Evolutionary conservation across 164 flowering plant species (phyloP).

Genomic region (Magnolia officinalis): DNA sequence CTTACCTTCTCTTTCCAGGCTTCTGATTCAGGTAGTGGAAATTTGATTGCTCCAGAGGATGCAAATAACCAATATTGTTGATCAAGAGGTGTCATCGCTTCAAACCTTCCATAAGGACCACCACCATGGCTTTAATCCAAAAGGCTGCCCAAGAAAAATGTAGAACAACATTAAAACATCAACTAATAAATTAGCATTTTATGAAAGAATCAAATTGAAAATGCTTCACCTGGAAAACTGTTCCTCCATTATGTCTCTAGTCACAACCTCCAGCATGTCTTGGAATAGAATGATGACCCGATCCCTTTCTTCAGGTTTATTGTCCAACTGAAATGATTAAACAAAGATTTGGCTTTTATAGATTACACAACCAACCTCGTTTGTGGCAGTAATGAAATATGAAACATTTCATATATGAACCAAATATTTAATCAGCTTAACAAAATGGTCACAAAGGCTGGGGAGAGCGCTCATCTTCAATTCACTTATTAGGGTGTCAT

Average conservation of each 20-base stretch:
- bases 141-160: slow-evolving; percentile 32
- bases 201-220: background rate
- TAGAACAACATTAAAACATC: background rate
- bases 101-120: slow-evolving; percentile 45
- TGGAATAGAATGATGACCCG: slow-evolving; percentile 84
- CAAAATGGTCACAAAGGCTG: slow-evolving; percentile 64
- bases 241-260: slow-evolving; percentile 85
- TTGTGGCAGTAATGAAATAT: too few species aligned
- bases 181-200: too few species aligned
- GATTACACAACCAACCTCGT: background rate
- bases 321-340: slow-evolving; percentile 44
- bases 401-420: slow-evolving; percentile 28
- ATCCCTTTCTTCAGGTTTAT: slow-evolving; percentile 61
- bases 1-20: slow-evolving; percentile 92
- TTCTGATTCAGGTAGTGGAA: slow-evolving; percentile 61
- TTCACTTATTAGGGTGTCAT: slow-evolving; percentile 44
- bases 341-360: background rate
- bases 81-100: slow-evolving; percentile 53
- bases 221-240: slow-evolving; percentile 49
- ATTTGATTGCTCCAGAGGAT: slow-evolving; percentile 69
- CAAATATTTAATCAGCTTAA: slow-evolving; percentile 66
- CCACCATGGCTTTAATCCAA: slow-evolving; percentile 79
- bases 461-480: slow-evolving; percentile 83
- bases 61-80: slow-evolving; percentile 77
- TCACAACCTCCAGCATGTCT: slow-evolving; percentile 92